Evolutionary conservation across 768 basidiomycete genomes (phyloP).

Genomic region (Botryobasidium botryosum): DNA sequence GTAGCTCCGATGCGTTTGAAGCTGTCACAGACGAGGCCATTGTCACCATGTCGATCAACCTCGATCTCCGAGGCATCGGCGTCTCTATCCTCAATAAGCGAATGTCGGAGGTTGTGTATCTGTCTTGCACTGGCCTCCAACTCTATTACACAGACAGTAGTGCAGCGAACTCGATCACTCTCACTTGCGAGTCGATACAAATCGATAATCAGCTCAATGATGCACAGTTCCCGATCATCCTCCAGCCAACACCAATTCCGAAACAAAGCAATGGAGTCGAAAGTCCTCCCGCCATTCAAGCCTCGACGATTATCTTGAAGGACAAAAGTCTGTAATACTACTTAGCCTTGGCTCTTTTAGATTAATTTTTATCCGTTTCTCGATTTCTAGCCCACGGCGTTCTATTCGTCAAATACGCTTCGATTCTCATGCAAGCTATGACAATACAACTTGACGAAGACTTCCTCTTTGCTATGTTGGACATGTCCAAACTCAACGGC

Average conservation of each 20-base stretch:
- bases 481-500: conserved; percentile 83
- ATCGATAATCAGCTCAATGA: conserved; percentile 98
- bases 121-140: conserved; percentile 59
- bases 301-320: conserved; percentile 76
- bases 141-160: conserved; percentile 72
- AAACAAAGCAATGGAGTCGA: conserved; percentile 60
- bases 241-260: conserved; percentile 82
- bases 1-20: conserved; percentile 64
- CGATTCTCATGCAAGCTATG: conserved; percentile 80
- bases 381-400: conserved; percentile 77
- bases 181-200: conserved; percentile 77
- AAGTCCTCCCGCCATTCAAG: conserved; percentile 77
- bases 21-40: conserved; percentile 58
- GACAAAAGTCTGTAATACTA: conserved; percentile 54
- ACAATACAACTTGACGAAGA: conserved; percentile 97
- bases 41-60: conserved; percentile 43
- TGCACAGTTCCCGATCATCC: conserved; percentile 81
- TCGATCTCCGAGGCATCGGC: conserved; percentile 83
- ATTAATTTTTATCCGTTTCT: conserved; percentile 5
- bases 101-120: conserved; percentile 78
- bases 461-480: conserved; percentile 79
- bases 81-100: conserved; percentile 79
- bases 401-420: conserved; percentile 94
- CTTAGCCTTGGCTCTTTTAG: background rate
- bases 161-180: conserved; percentile 58